Base-by-base conservation (phyloP, 1,139 yeast species). In the Taphrina sp. region DNA sequence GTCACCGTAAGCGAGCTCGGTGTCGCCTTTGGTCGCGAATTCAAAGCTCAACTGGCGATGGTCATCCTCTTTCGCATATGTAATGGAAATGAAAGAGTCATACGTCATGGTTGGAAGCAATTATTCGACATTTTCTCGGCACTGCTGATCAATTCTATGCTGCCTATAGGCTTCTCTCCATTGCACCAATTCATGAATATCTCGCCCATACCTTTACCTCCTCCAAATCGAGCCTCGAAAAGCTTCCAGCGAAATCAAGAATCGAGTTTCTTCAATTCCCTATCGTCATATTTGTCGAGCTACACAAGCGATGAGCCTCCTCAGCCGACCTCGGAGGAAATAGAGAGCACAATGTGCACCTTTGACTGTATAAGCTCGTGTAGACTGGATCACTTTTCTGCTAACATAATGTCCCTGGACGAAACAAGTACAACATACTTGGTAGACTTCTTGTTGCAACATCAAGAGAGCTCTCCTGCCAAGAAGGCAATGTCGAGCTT, bases 261-360 rank as follows among this genome's bases (percentile, higher is more conserved):
- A 36, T 76, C 78, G 7, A 88, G 97, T 1, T 67, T 94, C 22
- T 79, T 94, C 58, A 86, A 95, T 0, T 85, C 97, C 0, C 83
- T 94, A 63, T 89, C 96, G 0, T 88, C 96, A 0, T 90, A 89
- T 65, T 77, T 94, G 69, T 86, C 94, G 62, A 94, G 96, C 14
- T 81, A 84, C 59, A 76, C 85, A 0, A 61, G 56, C 14, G 96
- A 89, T 63, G 95, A 86, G 37, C 83, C 87, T 1, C 84, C 86
- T 5, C 96, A 90, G 67, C 98, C 98, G 2, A 79, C 94, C 1
- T 95, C 85, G 58, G 95, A 85, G 64, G 97, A 90, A 64, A 83
- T 94, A 49, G 96, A 89, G 61, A 79, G 88, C 1, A 85, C 97
- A 0, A 70, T 85, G 22, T 83, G 89, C 3, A 84, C 96, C 0